Base-by-base conservation (phyloP, 164 flowering plant species). In the Warburgia ugandensis region DNA sequence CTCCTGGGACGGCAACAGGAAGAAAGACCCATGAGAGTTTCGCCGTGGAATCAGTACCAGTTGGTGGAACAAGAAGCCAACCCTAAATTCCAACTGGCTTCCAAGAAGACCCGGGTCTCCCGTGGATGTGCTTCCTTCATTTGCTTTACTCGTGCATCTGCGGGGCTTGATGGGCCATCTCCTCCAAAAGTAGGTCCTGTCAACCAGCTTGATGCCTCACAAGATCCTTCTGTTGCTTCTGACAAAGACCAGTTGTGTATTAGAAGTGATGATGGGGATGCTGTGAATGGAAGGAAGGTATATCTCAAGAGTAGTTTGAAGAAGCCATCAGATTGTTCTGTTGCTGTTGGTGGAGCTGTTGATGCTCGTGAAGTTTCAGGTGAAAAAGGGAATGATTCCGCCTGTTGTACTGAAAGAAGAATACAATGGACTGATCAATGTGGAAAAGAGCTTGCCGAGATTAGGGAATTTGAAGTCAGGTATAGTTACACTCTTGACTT, bases 391-490 rank as follows among this genome's bases (percentile, higher is more conserved):
- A 56, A 44, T 37, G 62, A 61, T 29, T 52, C 35, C 21, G 26
- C 63, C 48, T 56, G 58, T 54, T 60, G 56, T 50, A 50, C 46
- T 6, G 85, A 73, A 46, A 75, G 70, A 55, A 79, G 87, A 69
- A 86, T 91, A 58, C 94, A 84, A 59, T 91, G 97, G 97, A 80
- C 84, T 8, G 96, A 91, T 71, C 55, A 75, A 36, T 75, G 71
- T 61, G 96, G 96, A 23, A 67, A 73, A 67, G 94, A 86, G 60
- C 94, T 91, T 69, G 77, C 49, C 47, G 87, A 91, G 67, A 73
- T 91, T 40, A 73, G 83, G 60, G 94, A 86, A 72, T 86, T 86
- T 54, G 96, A 84, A 64, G 77, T 71, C 61, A 91, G 97, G 97
- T 90, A 89, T 66, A 52, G 11, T 27, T 37, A 23, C 45, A 29